A percentile compares a stretch with the other conserved stretches of the same genome.
phyloP scores from a whole-genome alignment of 257 asterid species.

The Anisodus tanguticus region DNA sequence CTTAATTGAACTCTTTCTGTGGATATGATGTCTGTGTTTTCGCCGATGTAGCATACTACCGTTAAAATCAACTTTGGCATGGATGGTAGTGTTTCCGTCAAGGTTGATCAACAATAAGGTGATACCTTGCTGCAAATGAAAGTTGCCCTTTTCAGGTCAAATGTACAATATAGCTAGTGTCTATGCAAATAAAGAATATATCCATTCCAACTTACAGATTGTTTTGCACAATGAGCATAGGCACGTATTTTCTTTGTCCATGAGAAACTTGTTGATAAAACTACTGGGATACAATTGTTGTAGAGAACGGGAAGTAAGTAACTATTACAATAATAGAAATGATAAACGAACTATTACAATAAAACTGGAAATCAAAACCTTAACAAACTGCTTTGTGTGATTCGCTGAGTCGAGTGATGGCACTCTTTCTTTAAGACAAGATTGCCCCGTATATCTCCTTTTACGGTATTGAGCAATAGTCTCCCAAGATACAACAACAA shows the following conservation, averaged over 20 bases:
- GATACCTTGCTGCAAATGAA: constrained; percentile 67
- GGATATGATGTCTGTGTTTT: constrained; percentile 42
- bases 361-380: too few species aligned
- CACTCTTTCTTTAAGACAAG: too few species aligned
- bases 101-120: constrained; percentile 75
- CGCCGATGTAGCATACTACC: constrained; percentile 33
- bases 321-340: too few species aligned
- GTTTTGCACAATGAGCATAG: constrained; percentile 78
- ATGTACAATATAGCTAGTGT: not conserved
- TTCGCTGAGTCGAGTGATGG: too few species aligned
- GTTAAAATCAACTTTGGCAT: constrained; percentile 44
- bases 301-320: too few species aligned
- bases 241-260: constrained; percentile 69
- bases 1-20: constrained; percentile 31
- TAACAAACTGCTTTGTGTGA: too few species aligned
- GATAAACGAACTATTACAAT: too few species aligned
- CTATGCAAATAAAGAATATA: not conserved
- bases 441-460: too few species aligned
- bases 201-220: constrained; percentile 57
- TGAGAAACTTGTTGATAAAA: constrained; percentile 54
- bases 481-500: too few species aligned
- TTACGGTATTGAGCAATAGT: too few species aligned
- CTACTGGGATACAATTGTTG: constrained; percentile 11
- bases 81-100: constrained; percentile 55
- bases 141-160: not conserved